phyloP scores from a whole-genome alignment of 2,329 filamentous ascomycete species.

The Sporothrix inflata region DNA sequence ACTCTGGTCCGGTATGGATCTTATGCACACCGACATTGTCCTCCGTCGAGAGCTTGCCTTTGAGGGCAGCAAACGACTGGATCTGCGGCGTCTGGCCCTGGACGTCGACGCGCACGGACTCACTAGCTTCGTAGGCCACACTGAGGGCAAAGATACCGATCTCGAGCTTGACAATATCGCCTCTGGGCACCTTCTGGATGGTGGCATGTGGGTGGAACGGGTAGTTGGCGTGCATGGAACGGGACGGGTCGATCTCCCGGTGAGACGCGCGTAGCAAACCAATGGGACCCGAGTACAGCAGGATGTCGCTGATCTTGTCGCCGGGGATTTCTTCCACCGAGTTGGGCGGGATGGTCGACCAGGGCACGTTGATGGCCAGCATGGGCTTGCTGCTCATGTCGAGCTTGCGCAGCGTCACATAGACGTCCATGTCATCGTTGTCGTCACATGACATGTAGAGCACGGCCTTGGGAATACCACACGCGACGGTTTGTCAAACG shows the following conservation, averaged over 20 bases:
- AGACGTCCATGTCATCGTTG: not conserved
- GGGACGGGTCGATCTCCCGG: not conserved
- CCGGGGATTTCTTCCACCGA: not conserved
- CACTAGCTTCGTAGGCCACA: not conserved
- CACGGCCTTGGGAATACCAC: not conserved
- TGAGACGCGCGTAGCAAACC: not conserved
- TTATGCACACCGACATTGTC: not conserved
- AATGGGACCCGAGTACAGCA: not conserved
- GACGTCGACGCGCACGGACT: not conserved
- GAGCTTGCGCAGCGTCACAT: not conserved
- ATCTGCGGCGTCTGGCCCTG: not conserved
- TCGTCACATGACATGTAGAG: not conserved
- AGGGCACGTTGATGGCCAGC: not conserved
- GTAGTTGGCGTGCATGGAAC: not conserved
- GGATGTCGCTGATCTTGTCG: conserved; percentile 5
- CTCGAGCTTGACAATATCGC: not conserved
- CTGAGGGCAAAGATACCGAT: not conserved
- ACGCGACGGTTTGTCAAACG: not conserved
- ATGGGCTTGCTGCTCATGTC: not conserved
- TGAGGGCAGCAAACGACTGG: not conserved
- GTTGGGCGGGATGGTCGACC: not conserved
- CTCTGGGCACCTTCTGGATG: not conserved
- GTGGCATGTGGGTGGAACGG: not conserved
- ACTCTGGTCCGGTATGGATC: not conserved
- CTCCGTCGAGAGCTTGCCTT: not conserved